phyloP scores from a whole-genome alignment of 495 filamentous ascomycete species.

The Daldinia caldariorum region DNA sequence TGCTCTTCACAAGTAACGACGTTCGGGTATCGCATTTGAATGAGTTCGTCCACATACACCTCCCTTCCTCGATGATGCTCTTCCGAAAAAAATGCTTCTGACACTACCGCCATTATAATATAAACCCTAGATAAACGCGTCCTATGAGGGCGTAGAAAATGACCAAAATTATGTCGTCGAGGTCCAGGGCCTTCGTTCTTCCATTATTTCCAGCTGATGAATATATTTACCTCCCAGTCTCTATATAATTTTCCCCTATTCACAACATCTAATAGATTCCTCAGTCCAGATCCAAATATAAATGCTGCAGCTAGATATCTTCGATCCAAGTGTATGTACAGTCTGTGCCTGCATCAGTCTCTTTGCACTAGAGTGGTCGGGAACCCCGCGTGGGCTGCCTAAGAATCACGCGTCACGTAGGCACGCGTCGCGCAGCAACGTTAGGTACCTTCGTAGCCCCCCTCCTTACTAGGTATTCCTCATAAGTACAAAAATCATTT shows the following conservation, averaged over 20 bases:
- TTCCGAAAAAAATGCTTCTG: slow-evolving; percentile 21
- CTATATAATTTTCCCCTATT: neutral
- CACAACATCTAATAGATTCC: neutral
- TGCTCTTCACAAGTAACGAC: slow-evolving; percentile 7
- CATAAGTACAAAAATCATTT: neutral
- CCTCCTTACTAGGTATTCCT: neutral
- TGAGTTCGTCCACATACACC: slow-evolving; percentile 14
- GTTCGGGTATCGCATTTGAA: slow-evolving; percentile 40
- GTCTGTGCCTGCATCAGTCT: neutral
- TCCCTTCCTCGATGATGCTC: slow-evolving; percentile 21
- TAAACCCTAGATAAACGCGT: neutral
- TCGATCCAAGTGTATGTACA: neutral
- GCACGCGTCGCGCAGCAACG: slow-evolving; percentile 1
- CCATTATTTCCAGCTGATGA: neutral
- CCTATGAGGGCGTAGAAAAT: slow-evolving; percentile 1
- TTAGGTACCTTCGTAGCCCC: neutral
- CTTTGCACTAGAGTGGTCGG: neutral
- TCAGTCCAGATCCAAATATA: neutral
- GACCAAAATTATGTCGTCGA: neutral
- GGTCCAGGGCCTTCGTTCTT: neutral
- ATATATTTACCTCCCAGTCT: neutral
- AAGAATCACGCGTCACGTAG: neutral
- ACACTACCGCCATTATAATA: slow-evolving; percentile 20
- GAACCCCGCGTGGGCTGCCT: neutral
- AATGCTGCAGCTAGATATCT: neutral